phyloP scores from a whole-genome alignment of 352 stramenopile genomes.

The Saprolegnia parasitica region DNA sequence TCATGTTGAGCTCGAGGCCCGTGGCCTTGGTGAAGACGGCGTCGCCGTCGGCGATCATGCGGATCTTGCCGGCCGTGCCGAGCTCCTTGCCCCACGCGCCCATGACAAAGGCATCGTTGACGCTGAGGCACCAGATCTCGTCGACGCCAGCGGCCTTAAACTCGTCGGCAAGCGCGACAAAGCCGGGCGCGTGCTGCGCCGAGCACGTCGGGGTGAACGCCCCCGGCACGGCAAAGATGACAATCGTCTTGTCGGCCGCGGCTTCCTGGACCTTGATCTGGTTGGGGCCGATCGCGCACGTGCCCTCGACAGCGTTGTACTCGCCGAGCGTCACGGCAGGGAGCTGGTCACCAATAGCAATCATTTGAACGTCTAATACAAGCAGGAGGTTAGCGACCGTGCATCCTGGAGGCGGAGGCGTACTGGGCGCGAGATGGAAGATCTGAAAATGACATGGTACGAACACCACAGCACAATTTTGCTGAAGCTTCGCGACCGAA shows the following conservation, averaged over 20 bases:
- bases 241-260: conserved; percentile 14
- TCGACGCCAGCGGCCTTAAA: conserved; percentile 39
- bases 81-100: conserved; percentile 45
- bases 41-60: conserved; percentile 24
- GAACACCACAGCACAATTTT: no score
- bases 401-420: no score
- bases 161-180: conserved; percentile 11
- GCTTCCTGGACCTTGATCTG: conserved; percentile 4
- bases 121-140: conserved; percentile 38
- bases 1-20: conserved; percentile 2
- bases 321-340: background rate
- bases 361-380: no score
- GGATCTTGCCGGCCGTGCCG: conserved; percentile 5
- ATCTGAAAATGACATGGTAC: no score
- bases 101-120: conserved; percentile 25
- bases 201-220: conserved; percentile 23
- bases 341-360: conserved; percentile 14
- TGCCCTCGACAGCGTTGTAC: background rate
- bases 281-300: conserved; percentile 1
- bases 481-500: no score
- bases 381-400: no score
- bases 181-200: conserved; percentile 5
- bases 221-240: conserved; percentile 5
- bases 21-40: conserved; percentile 11
- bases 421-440: no score